These are phyloP conservation scores for Quercus lobata DNA, from an alignment of 331 rosid genomes.

Conservation along the genomic window DNA sequence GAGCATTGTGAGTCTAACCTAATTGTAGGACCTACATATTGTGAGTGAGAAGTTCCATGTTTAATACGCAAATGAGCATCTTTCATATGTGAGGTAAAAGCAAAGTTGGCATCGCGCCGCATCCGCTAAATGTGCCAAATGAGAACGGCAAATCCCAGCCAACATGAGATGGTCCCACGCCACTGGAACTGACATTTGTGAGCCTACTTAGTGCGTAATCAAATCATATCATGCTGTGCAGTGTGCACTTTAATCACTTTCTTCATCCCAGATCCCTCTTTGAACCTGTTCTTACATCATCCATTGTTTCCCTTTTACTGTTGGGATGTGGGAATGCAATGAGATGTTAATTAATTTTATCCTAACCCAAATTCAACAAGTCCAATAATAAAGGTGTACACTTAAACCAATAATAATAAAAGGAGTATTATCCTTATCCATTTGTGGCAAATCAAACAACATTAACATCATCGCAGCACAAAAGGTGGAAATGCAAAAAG, in stretches of 20 bases:
- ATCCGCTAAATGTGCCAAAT: background rate
- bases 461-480: background rate
- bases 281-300: background rate
- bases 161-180: conserved; percentile 4
- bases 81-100: too few relatives aligned
- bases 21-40: too few relatives aligned
- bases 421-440: background rate
- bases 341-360: conserved; percentile 7
- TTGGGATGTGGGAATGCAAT: background rate
- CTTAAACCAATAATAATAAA: background rate
- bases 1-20: too few relatives aligned
- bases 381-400: background rate
- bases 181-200: background rate
- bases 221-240: conserved; percentile 11
- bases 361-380: background rate
- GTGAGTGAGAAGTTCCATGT: too few relatives aligned
- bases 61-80: too few relatives aligned
- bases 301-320: background rate
- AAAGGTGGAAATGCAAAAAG: background rate
- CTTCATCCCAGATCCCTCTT: background rate
- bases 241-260: background rate
- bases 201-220: conserved; percentile 23
- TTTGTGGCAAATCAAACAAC: background rate
- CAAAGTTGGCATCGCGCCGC: background rate
- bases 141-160: background rate